Conservation (phyloP, 805 yeast species). For the Wickerhamomyces tratensis region DNA sequence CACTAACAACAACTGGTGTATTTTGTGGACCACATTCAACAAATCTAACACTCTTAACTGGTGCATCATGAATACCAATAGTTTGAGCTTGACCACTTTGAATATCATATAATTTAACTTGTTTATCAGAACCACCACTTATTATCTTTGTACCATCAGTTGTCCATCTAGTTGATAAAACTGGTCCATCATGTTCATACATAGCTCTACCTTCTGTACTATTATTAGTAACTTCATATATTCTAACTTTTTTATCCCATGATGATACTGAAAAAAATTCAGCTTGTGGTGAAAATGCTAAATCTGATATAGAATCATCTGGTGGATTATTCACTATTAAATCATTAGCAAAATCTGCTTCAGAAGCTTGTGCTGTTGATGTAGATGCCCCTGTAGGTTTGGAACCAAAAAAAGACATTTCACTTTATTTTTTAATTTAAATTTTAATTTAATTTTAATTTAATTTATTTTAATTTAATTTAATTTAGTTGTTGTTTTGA, state of each 20-base stretch:
- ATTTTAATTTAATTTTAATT: too few species aligned
- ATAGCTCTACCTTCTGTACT: conserved; percentile 88
- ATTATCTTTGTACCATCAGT: conserved; percentile 80
- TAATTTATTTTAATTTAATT: too few species aligned
- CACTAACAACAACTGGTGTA: conserved; percentile 72
- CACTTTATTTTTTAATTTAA: not conserved
- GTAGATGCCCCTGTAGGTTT: conserved; percentile 17
- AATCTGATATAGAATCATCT: conserved; percentile 81
- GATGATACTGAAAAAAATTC: conserved; percentile 74
- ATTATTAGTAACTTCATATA: conserved; percentile 71
- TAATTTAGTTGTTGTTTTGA: too few species aligned
- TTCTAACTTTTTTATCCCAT: conserved; percentile 93
- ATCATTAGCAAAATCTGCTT: conserved; percentile 54
- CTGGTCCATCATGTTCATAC: conserved; percentile 87
- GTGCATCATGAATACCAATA: conserved; percentile 76
- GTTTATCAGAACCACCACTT: conserved; percentile 88
- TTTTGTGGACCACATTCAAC: conserved; percentile 83
- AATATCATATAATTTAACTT: conserved; percentile 74
- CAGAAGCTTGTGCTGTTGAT: conserved; percentile 15
- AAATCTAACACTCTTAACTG: conserved; percentile 65
- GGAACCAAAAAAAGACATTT: conserved; percentile 28
- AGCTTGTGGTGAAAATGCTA: conserved; percentile 80
- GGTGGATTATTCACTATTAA: conserved; percentile 69
- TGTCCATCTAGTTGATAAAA: conserved; percentile 73
- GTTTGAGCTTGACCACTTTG: conserved; percentile 75